phyloP scores from a whole-genome alignment of 352 stramenopile species.

The Pythium dissotocum region DNA sequence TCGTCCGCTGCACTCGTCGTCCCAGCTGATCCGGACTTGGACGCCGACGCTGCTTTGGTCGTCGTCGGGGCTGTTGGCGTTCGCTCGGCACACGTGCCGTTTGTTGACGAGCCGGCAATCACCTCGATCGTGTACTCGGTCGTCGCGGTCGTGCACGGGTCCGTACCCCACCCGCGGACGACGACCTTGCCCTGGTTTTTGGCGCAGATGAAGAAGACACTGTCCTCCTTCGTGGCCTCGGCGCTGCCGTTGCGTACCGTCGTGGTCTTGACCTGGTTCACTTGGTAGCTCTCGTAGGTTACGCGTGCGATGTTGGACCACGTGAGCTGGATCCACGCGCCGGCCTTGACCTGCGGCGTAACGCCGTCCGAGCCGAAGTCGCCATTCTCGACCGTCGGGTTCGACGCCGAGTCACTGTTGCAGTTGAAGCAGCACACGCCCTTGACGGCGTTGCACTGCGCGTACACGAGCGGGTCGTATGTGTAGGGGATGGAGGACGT shows the following conservation, averaged over 20 bases:
- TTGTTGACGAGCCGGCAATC: conserved; percentile 3
- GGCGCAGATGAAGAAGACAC: conserved; percentile 40
- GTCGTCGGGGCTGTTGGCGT: conserved; percentile 20
- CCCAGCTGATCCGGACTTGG: background rate
- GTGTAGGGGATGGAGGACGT: conserved; percentile 51
- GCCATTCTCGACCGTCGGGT: conserved; percentile 33
- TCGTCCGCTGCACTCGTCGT: conserved; percentile 7
- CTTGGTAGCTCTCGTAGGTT: conserved; percentile 40
- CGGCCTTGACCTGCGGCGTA: conserved; percentile 50
- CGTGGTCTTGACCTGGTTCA: conserved; percentile 38
- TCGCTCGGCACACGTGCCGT: conserved; percentile 24
- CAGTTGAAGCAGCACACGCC: conserved; percentile 80
- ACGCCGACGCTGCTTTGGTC: background rate
- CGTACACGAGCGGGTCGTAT: conserved; percentile 68
- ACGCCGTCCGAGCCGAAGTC: conserved; percentile 52
- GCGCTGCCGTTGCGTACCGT: conserved; percentile 37
- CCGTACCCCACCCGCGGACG: conserved; percentile 40
- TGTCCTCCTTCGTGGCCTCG: conserved; percentile 29
- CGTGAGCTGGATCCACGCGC: conserved; percentile 38
- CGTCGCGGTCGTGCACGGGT: conserved; percentile 32
- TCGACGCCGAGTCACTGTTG: conserved; percentile 26
- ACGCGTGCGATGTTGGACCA: conserved; percentile 38
- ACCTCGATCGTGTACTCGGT: conserved; percentile 22
- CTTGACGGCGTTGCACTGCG: conserved; percentile 46
- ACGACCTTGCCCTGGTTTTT: conserved; percentile 32